Evolutionary conservation across 2,329 filamentous ascomycete species (phyloP), one percentile per base, ranked within the genome.

Genomic region (Colletotrichum sp.): DNA sequence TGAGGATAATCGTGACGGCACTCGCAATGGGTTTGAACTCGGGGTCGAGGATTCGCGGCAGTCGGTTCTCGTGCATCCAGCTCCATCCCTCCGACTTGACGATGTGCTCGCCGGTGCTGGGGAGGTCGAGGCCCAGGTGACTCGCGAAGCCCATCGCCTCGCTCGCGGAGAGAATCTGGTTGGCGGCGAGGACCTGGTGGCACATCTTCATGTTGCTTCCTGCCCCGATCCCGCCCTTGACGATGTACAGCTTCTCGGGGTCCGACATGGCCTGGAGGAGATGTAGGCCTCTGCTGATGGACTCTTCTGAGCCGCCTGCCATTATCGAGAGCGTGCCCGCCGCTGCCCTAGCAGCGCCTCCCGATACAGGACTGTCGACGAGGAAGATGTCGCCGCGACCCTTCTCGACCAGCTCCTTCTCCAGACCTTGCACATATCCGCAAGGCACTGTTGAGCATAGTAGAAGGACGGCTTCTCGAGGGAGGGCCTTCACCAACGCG

Each of bases 261-360:
- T 90, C 91, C 2, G 93, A 90, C 87, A 96, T 91, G 78, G 90
- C 90, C 69, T 91, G 87, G 3, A 96, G 87, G 2, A 95, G 84
- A 64, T 87, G 89, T 26, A 87, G 88, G 1, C 89, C 92, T 72
- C 89, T 90, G 39, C 88, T 86, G 3, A 95, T 84, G 7, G 91
- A 91, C 4, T 86, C 87, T 1, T 90, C 87, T 0, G 90, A 86
- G 0, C 89, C 93, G 3, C 92, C 92, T 0, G 93, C 93, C 90
- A 96, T 95, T 81, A 96, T 95, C 8, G 93, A 94, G 4, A 94
- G 83, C 0, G 92, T 93, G 3, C 92, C 92, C 64, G 91, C 88
- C 1, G 90, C 91, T 2, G 92, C 92, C 9, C 81, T 70, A 0
- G 69, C 76, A 3, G 80, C 80, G 15, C 81, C 81, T 5, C 81